These are phyloP conservation scores for Ceratobasidium sp. DNA, from an alignment of 1,284 basidiomycete species.

Conservation along the genomic window DNA sequence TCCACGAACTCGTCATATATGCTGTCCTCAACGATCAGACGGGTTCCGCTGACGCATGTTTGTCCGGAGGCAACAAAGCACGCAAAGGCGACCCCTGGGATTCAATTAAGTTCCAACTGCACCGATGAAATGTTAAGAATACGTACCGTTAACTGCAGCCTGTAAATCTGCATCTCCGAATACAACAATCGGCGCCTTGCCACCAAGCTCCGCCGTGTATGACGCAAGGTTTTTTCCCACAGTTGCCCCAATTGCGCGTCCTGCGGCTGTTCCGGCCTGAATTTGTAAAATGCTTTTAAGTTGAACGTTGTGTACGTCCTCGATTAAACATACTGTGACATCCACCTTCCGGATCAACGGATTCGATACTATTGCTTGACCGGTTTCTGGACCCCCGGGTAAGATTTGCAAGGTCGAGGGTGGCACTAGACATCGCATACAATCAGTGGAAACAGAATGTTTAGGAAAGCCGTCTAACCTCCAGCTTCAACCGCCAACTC, in stretches of 20 bases:
- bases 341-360: slow-evolving; percentile 81
- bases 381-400: slow-evolving; percentile 77
- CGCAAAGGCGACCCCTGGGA: slow-evolving; percentile 71
- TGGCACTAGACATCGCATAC: slow-evolving; percentile 66
- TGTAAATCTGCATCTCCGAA: slow-evolving; percentile 80
- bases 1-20: slow-evolving; percentile 77
- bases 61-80: slow-evolving; percentile 87
- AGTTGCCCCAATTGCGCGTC: slow-evolving; percentile 74
- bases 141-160: slow-evolving; percentile 76
- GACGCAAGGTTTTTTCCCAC: slow-evolving; percentile 78
- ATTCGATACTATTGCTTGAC: slow-evolving; percentile 73
- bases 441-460: neutral
- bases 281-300: no score
- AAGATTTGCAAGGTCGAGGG: slow-evolving; percentile 78
- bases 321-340: slow-evolving; percentile 71
- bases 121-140: neutral
- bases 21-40: slow-evolving; percentile 75
- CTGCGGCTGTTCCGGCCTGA: slow-evolving; percentile 83
- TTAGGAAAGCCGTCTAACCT: slow-evolving; percentile 60
- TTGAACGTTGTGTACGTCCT: no score
- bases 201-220: slow-evolving; percentile 84
- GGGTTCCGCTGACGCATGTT: slow-evolving; percentile 84
- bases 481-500: slow-evolving; percentile 74
- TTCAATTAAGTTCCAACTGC: neutral
- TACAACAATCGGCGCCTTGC: slow-evolving; percentile 83